phyloP scores from a whole-genome alignment of 2,329 filamentous ascomycete species.

The Proliferodiscus dingleyae region DNA sequence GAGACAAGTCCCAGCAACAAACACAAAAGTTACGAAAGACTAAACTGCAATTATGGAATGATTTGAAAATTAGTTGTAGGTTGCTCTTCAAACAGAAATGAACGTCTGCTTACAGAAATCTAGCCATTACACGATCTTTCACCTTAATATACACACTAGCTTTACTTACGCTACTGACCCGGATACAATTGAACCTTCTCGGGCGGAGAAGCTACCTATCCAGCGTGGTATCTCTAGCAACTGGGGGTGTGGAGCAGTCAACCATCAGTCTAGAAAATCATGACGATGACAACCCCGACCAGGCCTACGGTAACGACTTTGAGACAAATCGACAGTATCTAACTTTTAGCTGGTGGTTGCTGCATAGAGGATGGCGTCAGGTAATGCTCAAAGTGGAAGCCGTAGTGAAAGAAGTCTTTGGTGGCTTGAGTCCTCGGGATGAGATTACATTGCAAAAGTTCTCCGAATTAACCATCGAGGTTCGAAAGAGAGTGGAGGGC shows the following conservation, averaged over 20 bases:
- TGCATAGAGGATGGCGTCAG: constrained; percentile 84
- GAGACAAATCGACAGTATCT: constrained; percentile 93
- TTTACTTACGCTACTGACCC: constrained; percentile 84
- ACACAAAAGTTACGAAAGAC: constrained; percentile 60
- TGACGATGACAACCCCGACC: constrained; percentile 79
- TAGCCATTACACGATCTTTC: constrained; percentile 85
- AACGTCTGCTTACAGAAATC: constrained; percentile 12
- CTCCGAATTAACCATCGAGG: constrained; percentile 73
- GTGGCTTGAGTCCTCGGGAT: constrained; percentile 81
- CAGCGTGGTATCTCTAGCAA: constrained; percentile 86
- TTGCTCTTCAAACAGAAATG: constrained; percentile 22
- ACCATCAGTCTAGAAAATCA: constrained; percentile 89
- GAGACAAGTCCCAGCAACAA: constrained; percentile 33
- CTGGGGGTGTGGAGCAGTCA: constrained; percentile 62
- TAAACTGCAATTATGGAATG: constrained; percentile 94
- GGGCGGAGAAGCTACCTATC: constrained; percentile 93
- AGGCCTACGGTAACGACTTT: constrained; percentile 86
- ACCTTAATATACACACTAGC: constrained; percentile 88
- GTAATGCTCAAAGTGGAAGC: constrained; percentile 74
- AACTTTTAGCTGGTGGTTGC: constrained; percentile 96
- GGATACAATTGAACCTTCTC: constrained; percentile 94
- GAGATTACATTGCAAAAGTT: constrained; percentile 78
- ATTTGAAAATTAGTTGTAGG: constrained; percentile 91
- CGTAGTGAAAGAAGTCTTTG: constrained; percentile 88
- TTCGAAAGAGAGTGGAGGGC: constrained; percentile 81